phyloP scores from a whole-genome alignment of 371 early-diverging fungal genomes.

The Gilbertella persicaria region DNA sequence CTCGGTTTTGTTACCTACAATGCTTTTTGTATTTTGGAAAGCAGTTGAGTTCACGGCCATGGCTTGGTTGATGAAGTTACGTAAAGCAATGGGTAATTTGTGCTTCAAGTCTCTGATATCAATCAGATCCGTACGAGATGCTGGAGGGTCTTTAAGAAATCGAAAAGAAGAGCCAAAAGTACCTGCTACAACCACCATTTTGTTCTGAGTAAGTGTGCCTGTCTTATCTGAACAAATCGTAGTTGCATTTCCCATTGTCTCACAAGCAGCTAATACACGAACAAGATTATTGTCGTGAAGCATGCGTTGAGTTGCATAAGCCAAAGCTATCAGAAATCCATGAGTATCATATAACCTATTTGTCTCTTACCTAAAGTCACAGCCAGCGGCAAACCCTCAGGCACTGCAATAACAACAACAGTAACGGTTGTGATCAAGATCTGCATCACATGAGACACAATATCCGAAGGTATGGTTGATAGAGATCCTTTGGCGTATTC shows the following conservation, averaged over 20 bases:
- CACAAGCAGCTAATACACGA: constrained; percentile 86
- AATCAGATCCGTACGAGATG: constrained; percentile 33
- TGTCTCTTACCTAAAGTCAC: constrained; percentile 66
- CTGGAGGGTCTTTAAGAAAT: constrained; percentile 43
- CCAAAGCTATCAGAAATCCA: constrained; percentile 54
- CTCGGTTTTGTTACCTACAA: constrained; percentile 84
- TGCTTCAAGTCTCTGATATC: constrained; percentile 34
- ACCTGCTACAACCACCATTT: constrained; percentile 86
- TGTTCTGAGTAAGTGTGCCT: constrained; percentile 88
- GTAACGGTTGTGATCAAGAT: constrained; percentile 75
- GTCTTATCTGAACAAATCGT: constrained; percentile 93
- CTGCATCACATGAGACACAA: constrained; percentile 56
- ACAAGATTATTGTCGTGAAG: constrained; percentile 90
- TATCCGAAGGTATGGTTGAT: constrained; percentile 34
- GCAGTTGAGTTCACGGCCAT: constrained; percentile 82
- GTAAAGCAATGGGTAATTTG: constrained; percentile 44
- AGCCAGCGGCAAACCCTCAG: constrained; percentile 80
- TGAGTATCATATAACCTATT: background rate
- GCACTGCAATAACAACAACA: constrained; percentile 81
- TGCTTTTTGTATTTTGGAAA: constrained; percentile 60
- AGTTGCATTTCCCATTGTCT: constrained; percentile 94
- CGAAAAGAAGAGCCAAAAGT: constrained; percentile 54
- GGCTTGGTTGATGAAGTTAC: constrained; percentile 59
- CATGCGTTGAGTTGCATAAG: constrained; percentile 81
- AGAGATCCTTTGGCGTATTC: constrained; percentile 30